Evolutionary conservation across 2,329 filamentous ascomycete genomes (phyloP).

Genomic region (Trichoderma sp.): DNA sequence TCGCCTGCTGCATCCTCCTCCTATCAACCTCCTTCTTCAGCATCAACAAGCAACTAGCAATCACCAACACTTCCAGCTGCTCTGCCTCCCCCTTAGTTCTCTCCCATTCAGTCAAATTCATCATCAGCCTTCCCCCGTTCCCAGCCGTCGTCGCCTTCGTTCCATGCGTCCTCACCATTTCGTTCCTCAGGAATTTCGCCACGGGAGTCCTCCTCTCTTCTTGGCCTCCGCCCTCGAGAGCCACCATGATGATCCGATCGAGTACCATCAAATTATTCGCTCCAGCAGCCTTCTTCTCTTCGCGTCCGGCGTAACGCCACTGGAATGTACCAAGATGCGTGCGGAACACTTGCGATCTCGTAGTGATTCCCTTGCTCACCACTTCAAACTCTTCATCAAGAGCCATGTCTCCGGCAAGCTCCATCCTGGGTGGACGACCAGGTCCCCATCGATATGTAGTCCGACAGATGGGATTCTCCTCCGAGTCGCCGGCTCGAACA

Average conservation of each 20-base stretch:
- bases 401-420: slow-evolving; percentile 23
- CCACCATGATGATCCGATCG: slow-evolving; percentile 43
- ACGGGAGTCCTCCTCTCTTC: slow-evolving; percentile 36
- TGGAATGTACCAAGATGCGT: slow-evolving; percentile 51
- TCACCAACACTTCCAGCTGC: slow-evolving; percentile 50
- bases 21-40: slow-evolving; percentile 65
- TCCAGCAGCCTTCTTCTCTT: slow-evolving; percentile 44
- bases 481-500: slow-evolving; percentile 40
- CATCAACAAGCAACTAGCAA: slow-evolving; percentile 59
- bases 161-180: slow-evolving; percentile 40
- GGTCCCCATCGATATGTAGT: slow-evolving; percentile 60
- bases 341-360: slow-evolving; percentile 46
- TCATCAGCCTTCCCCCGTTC: slow-evolving; percentile 49
- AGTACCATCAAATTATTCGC: slow-evolving; percentile 49
- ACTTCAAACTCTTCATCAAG: slow-evolving; percentile 30
- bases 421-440: slow-evolving; percentile 48
- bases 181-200: slow-evolving; percentile 45
- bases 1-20: slow-evolving; percentile 50
- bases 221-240: slow-evolving; percentile 29
- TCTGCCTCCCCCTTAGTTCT: slow-evolving; percentile 34
- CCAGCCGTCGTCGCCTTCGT: slow-evolving; percentile 42
- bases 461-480: slow-evolving; percentile 40
- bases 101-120: slow-evolving; percentile 41
- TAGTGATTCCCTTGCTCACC: slow-evolving; percentile 41
- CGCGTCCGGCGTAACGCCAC: slow-evolving; percentile 54